These are phyloP conservation scores for Chaetomium olivaceum DNA, from an alignment of 2,329 filamentous ascomycete species.

Conservation along the genomic window DNA sequence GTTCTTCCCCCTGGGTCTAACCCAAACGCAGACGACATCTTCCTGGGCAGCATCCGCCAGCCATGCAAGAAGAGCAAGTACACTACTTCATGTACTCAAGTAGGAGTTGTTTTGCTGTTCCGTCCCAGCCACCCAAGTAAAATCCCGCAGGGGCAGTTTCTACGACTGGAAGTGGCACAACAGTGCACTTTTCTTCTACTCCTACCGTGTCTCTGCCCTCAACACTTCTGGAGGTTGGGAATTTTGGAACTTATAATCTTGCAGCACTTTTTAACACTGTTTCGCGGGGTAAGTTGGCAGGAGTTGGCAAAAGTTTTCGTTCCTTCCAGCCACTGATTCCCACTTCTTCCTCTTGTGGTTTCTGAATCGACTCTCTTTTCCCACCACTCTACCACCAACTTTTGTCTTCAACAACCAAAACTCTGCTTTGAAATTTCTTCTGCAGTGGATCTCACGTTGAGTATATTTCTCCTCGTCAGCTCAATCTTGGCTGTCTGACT, in stretches of 20 bases:
- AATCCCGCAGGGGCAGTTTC: neutral
- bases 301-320: neutral
- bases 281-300: neutral
- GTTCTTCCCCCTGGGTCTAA: neutral
- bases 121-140: neutral
- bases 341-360: neutral
- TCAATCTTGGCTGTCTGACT: conserved; percentile 3
- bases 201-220: neutral
- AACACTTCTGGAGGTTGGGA: neutral
- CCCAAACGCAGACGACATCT: neutral
- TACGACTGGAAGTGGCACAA: neutral
- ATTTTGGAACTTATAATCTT: neutral
- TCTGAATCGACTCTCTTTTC: conserved; percentile 5
- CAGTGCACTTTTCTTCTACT: neutral
- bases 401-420: neutral
- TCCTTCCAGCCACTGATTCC: neutral
- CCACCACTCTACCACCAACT: neutral
- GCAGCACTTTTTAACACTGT: neutral
- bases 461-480: neutral
- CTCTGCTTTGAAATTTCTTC: neutral
- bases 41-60: neutral
- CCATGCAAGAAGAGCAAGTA: neutral
- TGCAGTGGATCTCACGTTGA: neutral
- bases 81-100: neutral
- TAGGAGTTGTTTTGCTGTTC: neutral